Percentiles rank a stretch among this genome's conserved stretches.
Evolutionary conservation across 2,329 filamentous ascomycete genomes (phyloP).

Genomic region (Hypoxylon rubiginosum): DNA sequence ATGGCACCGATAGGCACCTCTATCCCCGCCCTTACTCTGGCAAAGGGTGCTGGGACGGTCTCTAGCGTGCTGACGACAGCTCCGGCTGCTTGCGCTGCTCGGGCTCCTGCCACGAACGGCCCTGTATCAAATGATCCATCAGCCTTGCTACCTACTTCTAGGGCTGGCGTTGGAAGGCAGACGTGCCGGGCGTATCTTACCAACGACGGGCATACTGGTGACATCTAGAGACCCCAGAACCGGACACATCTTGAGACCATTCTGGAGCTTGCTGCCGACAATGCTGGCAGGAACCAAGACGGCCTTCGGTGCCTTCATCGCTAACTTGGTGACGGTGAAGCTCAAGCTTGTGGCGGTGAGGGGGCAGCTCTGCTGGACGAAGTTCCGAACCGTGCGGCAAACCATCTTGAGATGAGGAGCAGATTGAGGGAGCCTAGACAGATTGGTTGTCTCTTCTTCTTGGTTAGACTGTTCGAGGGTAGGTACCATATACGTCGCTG

Average conservation of each 20-base stretch:
- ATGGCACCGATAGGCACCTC: not conserved
- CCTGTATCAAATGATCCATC: not conserved
- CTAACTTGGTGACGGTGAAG: not conserved
- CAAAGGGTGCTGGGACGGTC: not conserved
- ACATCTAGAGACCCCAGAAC: not conserved
- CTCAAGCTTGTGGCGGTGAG: not conserved
- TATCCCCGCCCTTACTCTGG: not conserved
- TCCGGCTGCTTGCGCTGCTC: not conserved
- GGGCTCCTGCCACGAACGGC: not conserved
- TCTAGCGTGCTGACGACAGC: not conserved
- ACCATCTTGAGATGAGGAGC: not conserved
- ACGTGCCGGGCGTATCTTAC: not conserved
- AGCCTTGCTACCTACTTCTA: not conserved
- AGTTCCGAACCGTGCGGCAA: not conserved
- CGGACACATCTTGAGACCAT: not conserved
- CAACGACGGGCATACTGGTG: slow-evolving; percentile 1
- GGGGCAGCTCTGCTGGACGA: not conserved
- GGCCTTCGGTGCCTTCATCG: not conserved
- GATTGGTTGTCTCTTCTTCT: not conserved
- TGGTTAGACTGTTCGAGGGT: not conserved
- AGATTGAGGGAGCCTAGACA: not conserved
- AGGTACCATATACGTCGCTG: not conserved
- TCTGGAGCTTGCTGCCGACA: not conserved
- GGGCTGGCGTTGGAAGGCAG: not conserved
- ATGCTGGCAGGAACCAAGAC: not conserved